These are phyloP conservation scores for Psidium guajava DNA, from an alignment of 345 rosid genomes.

Conservation along the genomic window DNA sequence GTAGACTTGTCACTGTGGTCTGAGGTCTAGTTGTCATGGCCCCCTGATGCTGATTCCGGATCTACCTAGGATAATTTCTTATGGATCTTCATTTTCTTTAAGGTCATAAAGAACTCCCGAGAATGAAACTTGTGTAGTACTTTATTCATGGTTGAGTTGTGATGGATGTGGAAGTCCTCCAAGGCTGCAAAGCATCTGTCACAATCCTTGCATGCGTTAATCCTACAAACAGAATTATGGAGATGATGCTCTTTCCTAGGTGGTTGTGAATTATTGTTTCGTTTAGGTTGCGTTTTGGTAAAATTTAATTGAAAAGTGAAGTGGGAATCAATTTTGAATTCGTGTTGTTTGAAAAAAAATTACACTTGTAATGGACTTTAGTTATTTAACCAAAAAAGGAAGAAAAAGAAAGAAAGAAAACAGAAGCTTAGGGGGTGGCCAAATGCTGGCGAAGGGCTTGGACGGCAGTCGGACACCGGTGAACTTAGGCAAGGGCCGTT, in stretches of 20 bases:
- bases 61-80: neutral
- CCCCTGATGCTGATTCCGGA: neutral
- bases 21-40: neutral
- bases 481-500: neutral
- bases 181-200: neutral
- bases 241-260: neutral
- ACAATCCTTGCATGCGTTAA: neutral
- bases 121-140: neutral
- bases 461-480: neutral
- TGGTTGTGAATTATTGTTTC: neutral
- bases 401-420: neutral
- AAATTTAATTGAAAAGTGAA: neutral
- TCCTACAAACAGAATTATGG: neutral
- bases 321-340: neutral
- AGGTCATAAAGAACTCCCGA: neutral
- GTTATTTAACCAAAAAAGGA: neutral
- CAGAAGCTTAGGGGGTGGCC: neutral
- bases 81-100: neutral
- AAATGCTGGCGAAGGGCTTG: neutral
- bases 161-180: neutral
- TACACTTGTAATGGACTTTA: neutral
- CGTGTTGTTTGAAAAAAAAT: neutral
- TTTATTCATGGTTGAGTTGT: neutral
- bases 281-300: neutral
- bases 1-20: neutral